Evolutionary conservation across 805 yeast species (phyloP).

Genomic region (Saccharomycopsis capsularis): DNA sequence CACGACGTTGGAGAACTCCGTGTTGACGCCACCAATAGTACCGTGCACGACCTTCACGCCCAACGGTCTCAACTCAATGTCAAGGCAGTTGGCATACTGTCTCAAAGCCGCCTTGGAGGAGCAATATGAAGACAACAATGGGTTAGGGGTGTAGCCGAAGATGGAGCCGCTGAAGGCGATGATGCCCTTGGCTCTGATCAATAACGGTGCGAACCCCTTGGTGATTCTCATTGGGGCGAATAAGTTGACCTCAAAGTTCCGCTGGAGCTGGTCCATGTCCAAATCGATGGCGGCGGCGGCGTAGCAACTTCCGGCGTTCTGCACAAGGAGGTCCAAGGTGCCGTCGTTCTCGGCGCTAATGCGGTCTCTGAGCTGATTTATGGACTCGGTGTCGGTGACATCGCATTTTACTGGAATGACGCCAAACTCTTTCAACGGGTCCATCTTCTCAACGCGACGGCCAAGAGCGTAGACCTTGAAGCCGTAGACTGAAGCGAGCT

Average conservation of each 20-base stretch:
- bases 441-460: conserved; percentile 28
- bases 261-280: conserved; percentile 25
- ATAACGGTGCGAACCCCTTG: conserved; percentile 29
- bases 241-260: conserved; percentile 31
- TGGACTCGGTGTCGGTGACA: conserved; percentile 29
- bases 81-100: conserved; percentile 30
- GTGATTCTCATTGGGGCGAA: conserved; percentile 34
- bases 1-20: conserved; percentile 24
- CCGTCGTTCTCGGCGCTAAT: conserved; percentile 30
- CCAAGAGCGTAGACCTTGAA: conserved; percentile 34
- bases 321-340: conserved; percentile 31
- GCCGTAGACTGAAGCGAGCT: conserved; percentile 35
- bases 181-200: conserved; percentile 31
- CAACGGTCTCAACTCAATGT: conserved; percentile 32
- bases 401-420: conserved; percentile 31
- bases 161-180: conserved; percentile 35
- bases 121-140: conserved; percentile 32
- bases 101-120: conserved; percentile 37
- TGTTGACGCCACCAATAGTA: conserved; percentile 35
- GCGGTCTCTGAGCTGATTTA: conserved; percentile 22
- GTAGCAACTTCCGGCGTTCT: conserved; percentile 34
- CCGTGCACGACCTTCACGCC: conserved; percentile 36
- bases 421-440: conserved; percentile 24
- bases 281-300: conserved; percentile 31
- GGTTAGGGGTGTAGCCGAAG: conserved; percentile 29